Conservation (phyloP, 2,329 filamentous ascomycete genomes). For the Diaporthe humulicola region DNA sequence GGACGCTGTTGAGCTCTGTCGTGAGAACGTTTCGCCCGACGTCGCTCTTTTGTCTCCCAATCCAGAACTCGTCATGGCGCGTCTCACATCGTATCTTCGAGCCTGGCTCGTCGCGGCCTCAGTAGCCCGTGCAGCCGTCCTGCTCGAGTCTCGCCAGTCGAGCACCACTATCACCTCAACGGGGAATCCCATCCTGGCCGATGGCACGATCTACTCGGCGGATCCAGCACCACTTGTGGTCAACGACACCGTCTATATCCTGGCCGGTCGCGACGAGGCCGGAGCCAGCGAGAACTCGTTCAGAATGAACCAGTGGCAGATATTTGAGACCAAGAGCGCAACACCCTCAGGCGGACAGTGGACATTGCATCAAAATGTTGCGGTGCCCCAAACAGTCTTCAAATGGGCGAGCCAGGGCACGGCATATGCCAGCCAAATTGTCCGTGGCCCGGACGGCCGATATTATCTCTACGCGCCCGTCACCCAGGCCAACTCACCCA, state of each 20-base stretch:
- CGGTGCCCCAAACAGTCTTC: slow-evolving; percentile 49
- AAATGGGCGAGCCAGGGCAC: slow-evolving; percentile 51
- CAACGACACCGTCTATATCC: slow-evolving; percentile 52
- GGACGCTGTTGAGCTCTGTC: not conserved
- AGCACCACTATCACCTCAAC: slow-evolving; percentile 44
- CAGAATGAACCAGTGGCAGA: slow-evolving; percentile 54
- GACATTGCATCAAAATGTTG: slow-evolving; percentile 50
- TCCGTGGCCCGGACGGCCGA: slow-evolving; percentile 49
- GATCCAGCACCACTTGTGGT: slow-evolving; percentile 55
- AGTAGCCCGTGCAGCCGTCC: not conserved
- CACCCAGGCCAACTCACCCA: slow-evolving; percentile 45
- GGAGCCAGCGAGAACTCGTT: slow-evolving; percentile 48
- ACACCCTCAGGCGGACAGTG: slow-evolving; percentile 49
- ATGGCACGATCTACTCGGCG: slow-evolving; percentile 54
- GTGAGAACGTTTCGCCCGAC: not conserved
- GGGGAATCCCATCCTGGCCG: slow-evolving; percentile 54
- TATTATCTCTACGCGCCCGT: slow-evolving; percentile 56
- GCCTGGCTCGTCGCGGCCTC: slow-evolving; percentile 2
- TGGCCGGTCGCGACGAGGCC: slow-evolving; percentile 52
- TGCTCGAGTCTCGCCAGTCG: not conserved
- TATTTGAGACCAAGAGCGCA: slow-evolving; percentile 48
- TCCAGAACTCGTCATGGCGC: not conserved
- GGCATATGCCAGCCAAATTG: slow-evolving; percentile 53
- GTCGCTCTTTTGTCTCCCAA: not conserved
- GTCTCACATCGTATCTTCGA: not conserved